These are phyloP conservation scores for Puya raimondii DNA, from an alignment of 176 grass and related monocot genomes.

Conservation along the genomic window DNA sequence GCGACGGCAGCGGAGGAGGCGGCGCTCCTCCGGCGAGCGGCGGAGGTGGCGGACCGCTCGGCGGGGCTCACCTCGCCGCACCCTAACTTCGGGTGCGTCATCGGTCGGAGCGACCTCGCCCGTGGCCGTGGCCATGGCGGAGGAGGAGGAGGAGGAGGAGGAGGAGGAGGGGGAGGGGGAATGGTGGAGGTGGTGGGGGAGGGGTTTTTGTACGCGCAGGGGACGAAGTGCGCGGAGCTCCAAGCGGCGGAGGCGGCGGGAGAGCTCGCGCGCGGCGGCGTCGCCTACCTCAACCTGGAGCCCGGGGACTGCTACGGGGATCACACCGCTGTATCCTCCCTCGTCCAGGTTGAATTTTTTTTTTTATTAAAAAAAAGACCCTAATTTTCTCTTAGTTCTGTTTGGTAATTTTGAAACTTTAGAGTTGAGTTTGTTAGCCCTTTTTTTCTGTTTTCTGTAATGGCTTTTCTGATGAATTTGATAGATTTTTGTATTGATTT, in stretches of 20 bases:
- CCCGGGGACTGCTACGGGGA: constrained; percentile 80
- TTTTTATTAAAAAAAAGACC: not conserved
- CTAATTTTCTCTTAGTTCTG: not conserved
- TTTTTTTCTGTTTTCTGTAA: not conserved
- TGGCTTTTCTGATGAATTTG: not conserved
- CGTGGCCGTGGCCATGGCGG: too few species aligned
- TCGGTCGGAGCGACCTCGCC: constrained; percentile 21
- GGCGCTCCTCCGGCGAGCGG: constrained; percentile 39
- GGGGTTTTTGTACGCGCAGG: constrained; percentile 87
- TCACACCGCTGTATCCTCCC: constrained; percentile 44
- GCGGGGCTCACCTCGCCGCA: constrained; percentile 66
- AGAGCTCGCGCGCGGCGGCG: constrained; percentile 48
- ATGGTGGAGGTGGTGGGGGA: constrained; percentile 40
- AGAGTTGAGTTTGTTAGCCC: not conserved
- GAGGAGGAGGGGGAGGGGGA: constrained; percentile 40
- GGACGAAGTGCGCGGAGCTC: constrained; percentile 71
- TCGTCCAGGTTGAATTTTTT: constrained; percentile 61
- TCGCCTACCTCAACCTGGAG: constrained; percentile 82
- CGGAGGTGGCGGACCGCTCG: constrained; percentile 68
- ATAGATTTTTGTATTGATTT: not conserved
- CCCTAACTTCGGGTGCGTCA: constrained; percentile 87
- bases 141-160: not conserved
- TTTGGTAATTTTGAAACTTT: not conserved
- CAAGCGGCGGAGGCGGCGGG: constrained; percentile 56
- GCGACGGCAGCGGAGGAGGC: constrained; percentile 29